phyloP scores from a whole-genome alignment of 805 yeast species.

The Yarrowia bubula region DNA sequence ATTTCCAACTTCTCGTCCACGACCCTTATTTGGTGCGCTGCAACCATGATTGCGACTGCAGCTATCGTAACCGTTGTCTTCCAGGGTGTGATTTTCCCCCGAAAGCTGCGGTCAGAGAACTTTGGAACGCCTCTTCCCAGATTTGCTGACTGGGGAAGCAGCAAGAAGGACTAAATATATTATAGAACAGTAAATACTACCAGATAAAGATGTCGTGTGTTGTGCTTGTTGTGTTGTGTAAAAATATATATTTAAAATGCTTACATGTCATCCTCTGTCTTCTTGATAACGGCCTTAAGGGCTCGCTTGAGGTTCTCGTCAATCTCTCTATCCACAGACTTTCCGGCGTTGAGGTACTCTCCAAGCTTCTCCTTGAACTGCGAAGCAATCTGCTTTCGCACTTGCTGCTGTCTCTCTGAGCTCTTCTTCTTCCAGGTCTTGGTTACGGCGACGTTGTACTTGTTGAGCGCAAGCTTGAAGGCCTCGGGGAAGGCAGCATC shows the following conservation, averaged over 20 bases:
- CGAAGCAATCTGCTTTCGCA: conserved; percentile 31
- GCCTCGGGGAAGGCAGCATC: conserved; percentile 51
- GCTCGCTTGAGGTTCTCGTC: conserved; percentile 31
- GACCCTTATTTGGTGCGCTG: conserved; percentile 17
- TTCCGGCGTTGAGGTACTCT: conserved; percentile 28
- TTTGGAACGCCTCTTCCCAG: conserved; percentile 20
- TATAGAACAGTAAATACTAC: not conserved
- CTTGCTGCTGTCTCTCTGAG: conserved; percentile 14
- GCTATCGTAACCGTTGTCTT: conserved; percentile 25
- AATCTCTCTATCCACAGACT: conserved; percentile 25
- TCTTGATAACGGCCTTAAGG: conserved; percentile 28
- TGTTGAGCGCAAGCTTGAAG: conserved; percentile 68
- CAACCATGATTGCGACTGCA: conserved; percentile 27
- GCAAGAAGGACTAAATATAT: conserved; percentile 19
- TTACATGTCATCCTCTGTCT: conserved; percentile 5
- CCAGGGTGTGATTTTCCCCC: conserved; percentile 27
- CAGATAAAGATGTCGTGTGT: not conserved
- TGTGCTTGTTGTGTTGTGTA: not conserved
- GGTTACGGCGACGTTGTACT: conserved; percentile 45
- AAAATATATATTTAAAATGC: not conserved
- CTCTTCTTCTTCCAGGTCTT: conserved; percentile 28
- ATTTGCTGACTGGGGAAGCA: conserved; percentile 13
- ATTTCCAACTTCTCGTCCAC: conserved; percentile 28
- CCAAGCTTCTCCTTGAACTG: conserved; percentile 34
- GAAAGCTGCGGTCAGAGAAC: conserved; percentile 19